Conservation (phyloP, 2,329 filamentous ascomycete species). For the Aspergillus amoenus region DNA sequence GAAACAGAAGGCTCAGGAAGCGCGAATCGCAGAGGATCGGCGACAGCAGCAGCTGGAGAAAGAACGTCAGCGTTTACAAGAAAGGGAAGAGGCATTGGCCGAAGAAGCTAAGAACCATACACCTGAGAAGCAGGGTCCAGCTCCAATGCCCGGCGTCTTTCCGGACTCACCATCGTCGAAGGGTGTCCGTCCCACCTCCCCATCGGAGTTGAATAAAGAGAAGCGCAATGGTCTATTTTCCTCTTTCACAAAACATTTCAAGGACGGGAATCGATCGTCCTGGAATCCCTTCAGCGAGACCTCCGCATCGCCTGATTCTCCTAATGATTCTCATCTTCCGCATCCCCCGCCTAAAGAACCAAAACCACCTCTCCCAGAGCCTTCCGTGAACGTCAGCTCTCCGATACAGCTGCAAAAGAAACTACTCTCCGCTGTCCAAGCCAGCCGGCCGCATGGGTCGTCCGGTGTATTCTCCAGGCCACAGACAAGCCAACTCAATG, state of each 20-base stretch:
- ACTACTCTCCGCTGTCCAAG: slow-evolving; percentile 73
- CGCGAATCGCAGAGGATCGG: slow-evolving; percentile 80
- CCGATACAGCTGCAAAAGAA: slow-evolving; percentile 46
- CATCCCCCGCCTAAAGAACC: slow-evolving; percentile 41
- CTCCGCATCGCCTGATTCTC: slow-evolving; percentile 23
- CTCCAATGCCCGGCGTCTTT: slow-evolving; percentile 73
- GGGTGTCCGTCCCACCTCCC: slow-evolving; percentile 18
- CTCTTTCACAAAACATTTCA: slow-evolving; percentile 65
- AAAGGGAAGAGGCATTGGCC: slow-evolving; percentile 56
- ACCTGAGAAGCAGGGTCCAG: slow-evolving; percentile 34
- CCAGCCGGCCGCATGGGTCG: slow-evolving; percentile 75
- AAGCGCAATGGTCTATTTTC: slow-evolving; percentile 64
- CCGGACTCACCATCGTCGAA: slow-evolving; percentile 61
- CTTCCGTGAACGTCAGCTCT: slow-evolving; percentile 32
- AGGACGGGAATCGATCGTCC: slow-evolving; percentile 51
- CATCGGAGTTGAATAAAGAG: slow-evolving; percentile 31
- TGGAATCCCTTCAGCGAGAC: slow-evolving; percentile 23
- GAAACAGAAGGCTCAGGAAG: slow-evolving; percentile 81
- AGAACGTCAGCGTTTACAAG: slow-evolving; percentile 67
- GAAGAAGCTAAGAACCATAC: slow-evolving; percentile 24
- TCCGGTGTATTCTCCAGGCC: slow-evolving; percentile 71
- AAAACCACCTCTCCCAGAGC: slow-evolving; percentile 31
- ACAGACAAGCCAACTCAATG: slow-evolving; percentile 69
- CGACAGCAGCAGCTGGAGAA: slow-evolving; percentile 69
- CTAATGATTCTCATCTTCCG: slow-evolving; percentile 37